phyloP scores from a whole-genome alignment of 176 grass and related monocot species.

The Eremochloa ophiuroides region DNA sequence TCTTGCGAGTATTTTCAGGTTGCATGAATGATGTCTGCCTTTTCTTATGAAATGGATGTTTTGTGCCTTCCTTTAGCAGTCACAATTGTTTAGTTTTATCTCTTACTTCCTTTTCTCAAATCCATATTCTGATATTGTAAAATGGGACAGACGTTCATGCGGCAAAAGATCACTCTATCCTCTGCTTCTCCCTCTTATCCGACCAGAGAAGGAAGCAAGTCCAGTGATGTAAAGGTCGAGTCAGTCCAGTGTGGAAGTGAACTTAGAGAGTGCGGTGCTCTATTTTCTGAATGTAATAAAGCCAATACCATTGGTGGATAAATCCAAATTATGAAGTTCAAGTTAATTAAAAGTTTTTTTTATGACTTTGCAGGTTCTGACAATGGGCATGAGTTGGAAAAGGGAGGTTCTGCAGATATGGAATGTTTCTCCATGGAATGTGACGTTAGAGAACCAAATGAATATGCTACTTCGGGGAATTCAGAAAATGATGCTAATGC shows the following conservation, averaged over 20 bases:
- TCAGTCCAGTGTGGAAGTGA: slow-evolving; percentile 55
- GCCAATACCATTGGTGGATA: slow-evolving; percentile 29
- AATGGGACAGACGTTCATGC: slow-evolving; percentile 92
- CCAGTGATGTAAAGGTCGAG: slow-evolving; percentile 41
- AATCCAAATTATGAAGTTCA: slow-evolving; percentile 15
- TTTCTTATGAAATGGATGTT: neutral
- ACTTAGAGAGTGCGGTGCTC: slow-evolving; percentile 53
- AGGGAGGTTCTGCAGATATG: neutral
- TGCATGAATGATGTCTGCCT: slow-evolving; percentile 5
- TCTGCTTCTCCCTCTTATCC: slow-evolving; percentile 52
- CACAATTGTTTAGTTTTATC: neutral
- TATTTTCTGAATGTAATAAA: slow-evolving; percentile 73
- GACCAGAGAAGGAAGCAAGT: slow-evolving; percentile 50
- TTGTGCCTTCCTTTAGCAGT: neutral
- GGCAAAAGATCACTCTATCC: slow-evolving; percentile 82
- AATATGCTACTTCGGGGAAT: neutral
- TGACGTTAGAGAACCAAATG: slow-evolving; percentile 21
- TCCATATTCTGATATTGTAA: slow-evolving; percentile 42
- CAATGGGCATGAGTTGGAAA: slow-evolving; percentile 26
- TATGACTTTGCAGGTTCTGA: slow-evolving; percentile 45
- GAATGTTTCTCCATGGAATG: slow-evolving; percentile 32
- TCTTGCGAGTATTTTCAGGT: neutral
- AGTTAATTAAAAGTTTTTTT: slow-evolving; percentile 22
- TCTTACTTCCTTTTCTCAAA: slow-evolving; percentile 14
- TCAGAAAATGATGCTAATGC: slow-evolving; percentile 19